A percentile compares a stretch with the other conserved stretches of the same genome.
These are phyloP conservation scores for Escovopsis sp. DNA, from an alignment of 2,329 filamentous ascomycete species.

Conservation along the genomic window DNA sequence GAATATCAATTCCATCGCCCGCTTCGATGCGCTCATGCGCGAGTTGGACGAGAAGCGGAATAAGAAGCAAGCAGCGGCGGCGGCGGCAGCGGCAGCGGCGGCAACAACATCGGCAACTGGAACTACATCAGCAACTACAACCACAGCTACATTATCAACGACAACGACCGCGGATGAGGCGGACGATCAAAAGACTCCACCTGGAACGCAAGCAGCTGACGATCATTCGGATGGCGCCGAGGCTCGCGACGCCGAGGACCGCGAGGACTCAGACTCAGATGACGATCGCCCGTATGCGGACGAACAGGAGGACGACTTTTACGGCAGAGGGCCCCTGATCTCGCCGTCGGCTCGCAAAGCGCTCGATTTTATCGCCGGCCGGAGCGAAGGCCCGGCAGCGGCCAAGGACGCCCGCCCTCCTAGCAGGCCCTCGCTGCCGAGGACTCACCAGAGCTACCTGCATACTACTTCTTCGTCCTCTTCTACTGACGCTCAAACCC, in stretches of 20 bases:
- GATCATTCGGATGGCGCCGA: slow-evolving; percentile 28
- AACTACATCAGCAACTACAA: too few relatives aligned
- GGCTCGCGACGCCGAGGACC: slow-evolving; percentile 19
- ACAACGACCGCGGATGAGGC: slow-evolving; percentile 13
- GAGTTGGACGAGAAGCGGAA: slow-evolving; percentile 38
- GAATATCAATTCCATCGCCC: slow-evolving; percentile 47
- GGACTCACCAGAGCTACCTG: slow-evolving; percentile 19
- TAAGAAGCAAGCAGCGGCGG: slow-evolving; percentile 23
- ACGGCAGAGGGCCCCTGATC: slow-evolving; percentile 18
- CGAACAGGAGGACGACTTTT: slow-evolving; percentile 13
- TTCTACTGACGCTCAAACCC: slow-evolving; percentile 11
- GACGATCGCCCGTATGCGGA: slow-evolving; percentile 24
- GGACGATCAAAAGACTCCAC: slow-evolving; percentile 22
- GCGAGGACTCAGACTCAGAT: slow-evolving; percentile 23
- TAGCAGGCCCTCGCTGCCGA: slow-evolving; percentile 15
- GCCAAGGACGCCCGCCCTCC: slow-evolving; percentile 19
- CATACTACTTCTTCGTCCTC: too few relatives aligned
- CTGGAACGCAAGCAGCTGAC: slow-evolving; percentile 37
- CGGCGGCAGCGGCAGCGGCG: too few relatives aligned
- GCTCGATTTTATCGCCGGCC: slow-evolving; percentile 33
- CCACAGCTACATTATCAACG: too few relatives aligned
- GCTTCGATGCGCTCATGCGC: slow-evolving; percentile 51
- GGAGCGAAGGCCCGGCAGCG: slow-evolving; percentile 18
- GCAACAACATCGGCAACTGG: too few relatives aligned
- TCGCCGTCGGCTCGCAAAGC: slow-evolving; percentile 32